A percentile compares a stretch with the other conserved stretches of the same genome.
These are phyloP conservation scores for Eucalyptus brandiana DNA, from an alignment of 345 rosid genomes.

Conservation along the genomic window DNA sequence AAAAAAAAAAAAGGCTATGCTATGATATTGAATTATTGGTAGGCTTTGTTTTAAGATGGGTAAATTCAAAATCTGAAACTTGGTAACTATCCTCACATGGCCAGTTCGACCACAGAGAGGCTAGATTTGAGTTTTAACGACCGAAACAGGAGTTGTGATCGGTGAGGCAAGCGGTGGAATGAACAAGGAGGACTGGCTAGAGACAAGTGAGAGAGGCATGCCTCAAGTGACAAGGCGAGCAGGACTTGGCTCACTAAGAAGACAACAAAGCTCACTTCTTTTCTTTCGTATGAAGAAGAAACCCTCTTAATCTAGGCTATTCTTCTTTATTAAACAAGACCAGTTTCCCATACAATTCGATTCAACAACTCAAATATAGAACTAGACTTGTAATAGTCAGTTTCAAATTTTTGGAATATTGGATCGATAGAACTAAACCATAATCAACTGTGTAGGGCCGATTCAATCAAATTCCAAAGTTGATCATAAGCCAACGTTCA, in stretches of 20 bases:
- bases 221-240: not conserved
- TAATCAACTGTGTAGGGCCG: fast-evolving
- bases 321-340: not conserved
- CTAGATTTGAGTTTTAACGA: not conserved
- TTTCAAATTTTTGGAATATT: not conserved
- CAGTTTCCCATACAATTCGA: fast-evolving
- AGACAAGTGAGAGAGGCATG: not conserved
- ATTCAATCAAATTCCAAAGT: not conserved
- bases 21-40: not conserved
- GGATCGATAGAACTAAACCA: fast-evolving
- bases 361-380: not conserved
- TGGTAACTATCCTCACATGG: not conserved
- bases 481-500: fast-evolving
- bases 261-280: not conserved
- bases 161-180: not conserved
- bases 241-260: not conserved
- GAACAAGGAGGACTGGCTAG: not conserved
- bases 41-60: not conserved
- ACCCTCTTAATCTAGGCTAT: not conserved
- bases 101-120: too few species aligned
- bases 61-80: not conserved
- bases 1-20: not conserved
- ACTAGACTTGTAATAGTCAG: fast-evolving
- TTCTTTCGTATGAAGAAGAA: not conserved
- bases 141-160: not conserved